These are phyloP conservation scores for Metschnikowia borealis DNA, from an alignment of 805 yeast genomes.

Conservation along the genomic window DNA sequence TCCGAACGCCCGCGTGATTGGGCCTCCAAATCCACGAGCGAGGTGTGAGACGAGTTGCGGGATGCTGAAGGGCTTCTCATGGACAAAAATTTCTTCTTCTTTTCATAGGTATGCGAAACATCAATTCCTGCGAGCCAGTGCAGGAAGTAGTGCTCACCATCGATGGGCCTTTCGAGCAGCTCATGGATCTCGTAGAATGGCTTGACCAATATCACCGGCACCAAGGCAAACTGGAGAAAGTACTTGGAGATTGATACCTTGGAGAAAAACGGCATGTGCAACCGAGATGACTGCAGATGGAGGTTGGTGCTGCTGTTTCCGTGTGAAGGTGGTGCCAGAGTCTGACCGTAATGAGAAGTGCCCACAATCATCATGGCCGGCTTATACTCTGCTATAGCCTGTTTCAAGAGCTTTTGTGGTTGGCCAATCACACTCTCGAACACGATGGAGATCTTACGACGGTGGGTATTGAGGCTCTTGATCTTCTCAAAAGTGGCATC, in stretches of 20 bases:
- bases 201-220: constrained; percentile 43
- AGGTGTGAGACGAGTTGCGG: constrained; percentile 12
- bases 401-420: constrained; percentile 35
- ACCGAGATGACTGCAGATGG: constrained; percentile 1
- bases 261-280: constrained; percentile 27
- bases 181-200: constrained; percentile 35
- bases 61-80: constrained; percentile 14
- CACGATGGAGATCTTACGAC: constrained; percentile 35
- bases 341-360: constrained; percentile 29
- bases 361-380: constrained; percentile 47
- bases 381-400: constrained; percentile 38
- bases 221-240: constrained; percentile 41
- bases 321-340: constrained; percentile 4
- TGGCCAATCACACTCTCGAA: constrained; percentile 40
- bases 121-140: constrained; percentile 31
- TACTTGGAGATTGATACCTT: constrained; percentile 37
- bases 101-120: constrained; percentile 14
- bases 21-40: constrained; percentile 9
- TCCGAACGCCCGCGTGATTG: constrained; percentile 10
- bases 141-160: constrained; percentile 32
- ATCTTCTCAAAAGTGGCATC: constrained; percentile 26
- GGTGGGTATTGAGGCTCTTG: constrained; percentile 32
- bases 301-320: constrained; percentile 3
- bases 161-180: constrained; percentile 28
- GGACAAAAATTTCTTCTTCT: constrained; percentile 15